A percentile compares a stretch with the other conserved stretches of the same genome.
These are phyloP conservation scores for Ustilago crameri DNA, from an alignment of 1,284 basidiomycete genomes.

Conservation along the genomic window DNA sequence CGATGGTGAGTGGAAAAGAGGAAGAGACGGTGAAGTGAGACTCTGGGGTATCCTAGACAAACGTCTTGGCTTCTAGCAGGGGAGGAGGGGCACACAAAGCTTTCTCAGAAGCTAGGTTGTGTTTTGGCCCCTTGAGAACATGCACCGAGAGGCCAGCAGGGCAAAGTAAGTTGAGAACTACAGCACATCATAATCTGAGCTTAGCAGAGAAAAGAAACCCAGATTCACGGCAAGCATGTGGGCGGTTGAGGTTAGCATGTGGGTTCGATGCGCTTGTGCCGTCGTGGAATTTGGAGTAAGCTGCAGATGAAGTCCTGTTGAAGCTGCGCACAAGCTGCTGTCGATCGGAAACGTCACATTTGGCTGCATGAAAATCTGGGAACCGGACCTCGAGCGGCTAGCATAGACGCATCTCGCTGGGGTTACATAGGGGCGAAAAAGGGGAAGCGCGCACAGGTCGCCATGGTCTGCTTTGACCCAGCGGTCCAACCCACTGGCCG, in stretches of 20 bases:
- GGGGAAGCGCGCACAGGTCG: background rate
- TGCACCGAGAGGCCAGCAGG: too few species aligned
- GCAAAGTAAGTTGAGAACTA: too few species aligned
- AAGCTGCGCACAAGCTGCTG: background rate
- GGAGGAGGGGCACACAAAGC: too few species aligned
- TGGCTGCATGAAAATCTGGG: constrained; percentile 17
- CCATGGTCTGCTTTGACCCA: background rate
- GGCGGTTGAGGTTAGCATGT: background rate
- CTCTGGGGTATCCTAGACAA: too few species aligned
- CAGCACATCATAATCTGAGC: too few species aligned
- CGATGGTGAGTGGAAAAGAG: too few species aligned
- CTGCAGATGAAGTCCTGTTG: background rate
- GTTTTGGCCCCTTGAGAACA: too few species aligned
- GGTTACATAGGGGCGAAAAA: background rate
- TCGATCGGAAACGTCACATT: constrained; percentile 6
- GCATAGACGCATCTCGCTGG: background rate
- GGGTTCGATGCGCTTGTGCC: constrained; percentile 3
- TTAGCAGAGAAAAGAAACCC: background rate
- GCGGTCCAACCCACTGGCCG: background rate
- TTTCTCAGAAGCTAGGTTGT: too few species aligned
- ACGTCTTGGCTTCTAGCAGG: too few species aligned
- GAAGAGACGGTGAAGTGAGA: too few species aligned
- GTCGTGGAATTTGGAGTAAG: background rate
- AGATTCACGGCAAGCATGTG: background rate
- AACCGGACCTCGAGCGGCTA: constrained; percentile 4